Base-by-base conservation (phyloP, 2,329 filamentous ascomycete genomes). In the Fusarium liriodendri region DNA sequence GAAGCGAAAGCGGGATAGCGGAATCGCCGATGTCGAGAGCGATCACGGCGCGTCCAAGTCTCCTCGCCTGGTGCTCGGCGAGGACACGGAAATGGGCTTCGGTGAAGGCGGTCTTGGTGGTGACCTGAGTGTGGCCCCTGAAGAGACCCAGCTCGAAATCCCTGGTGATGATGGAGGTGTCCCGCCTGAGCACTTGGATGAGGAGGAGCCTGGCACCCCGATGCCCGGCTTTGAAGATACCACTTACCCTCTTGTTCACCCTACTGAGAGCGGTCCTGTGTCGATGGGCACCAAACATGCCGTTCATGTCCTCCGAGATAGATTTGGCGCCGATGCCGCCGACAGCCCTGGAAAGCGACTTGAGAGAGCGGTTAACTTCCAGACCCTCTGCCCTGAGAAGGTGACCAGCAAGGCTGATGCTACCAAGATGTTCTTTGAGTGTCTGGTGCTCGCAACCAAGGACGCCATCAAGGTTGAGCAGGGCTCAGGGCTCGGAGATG, bases 351-450 rank as follows among this genome's bases (percentile, higher is more conserved):
- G 91, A 66, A 92, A 93, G 83, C 91, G 95, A 78, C 93, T 92
- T 82, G 93, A 93, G 81, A 89, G 88, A 27, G 90, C 90, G 14
- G 95, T 97, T 4, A 88, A 97, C 4, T 98, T 99, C 87, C 96
- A 98, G 79, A 93, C 97, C 67, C 88, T 99, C 57, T 89, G 98
- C 37, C 97, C 97, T 0, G 94, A 97, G 83, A 85, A 88, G 73
- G 90, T 89, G 70, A 96, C 96, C 1, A 95, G 89, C 75, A 94
- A 94, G 82, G 93, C 93, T 10, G 97, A 98, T 78, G 97, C 97
- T 0, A 99, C 97, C 50, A 98, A 98, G 88, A 98, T 99, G 95
- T 99, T 99, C 86, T 99, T 99, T 79, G 97, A 99, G 84, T 93
- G 97, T 64, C 88, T 99, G 27, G 97, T 99, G 4, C 88, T 99